Evolutionary conservation across 2,329 filamentous ascomycete genomes (phyloP).

Genomic region (Grosmannia clavigera): DNA sequence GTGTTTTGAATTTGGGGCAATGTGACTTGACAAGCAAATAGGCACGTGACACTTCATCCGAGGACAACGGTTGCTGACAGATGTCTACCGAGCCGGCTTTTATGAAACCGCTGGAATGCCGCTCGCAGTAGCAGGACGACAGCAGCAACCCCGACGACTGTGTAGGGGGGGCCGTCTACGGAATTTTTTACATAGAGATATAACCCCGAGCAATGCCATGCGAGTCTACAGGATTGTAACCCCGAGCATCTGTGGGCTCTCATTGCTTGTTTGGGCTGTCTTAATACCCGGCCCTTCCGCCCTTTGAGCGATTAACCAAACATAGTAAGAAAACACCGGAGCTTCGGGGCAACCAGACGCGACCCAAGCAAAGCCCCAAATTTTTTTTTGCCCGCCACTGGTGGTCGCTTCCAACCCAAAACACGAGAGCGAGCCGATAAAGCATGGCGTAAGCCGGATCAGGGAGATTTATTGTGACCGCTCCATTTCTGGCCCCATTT

Average conservation of each 20-base stretch:
- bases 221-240: not conserved
- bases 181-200: too few species aligned
- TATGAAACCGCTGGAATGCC: not conserved
- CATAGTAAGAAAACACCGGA: not conserved
- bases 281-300: not conserved
- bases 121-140: not conserved
- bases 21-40: not conserved
- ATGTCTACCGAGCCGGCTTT: too few species aligned
- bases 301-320: not conserved
- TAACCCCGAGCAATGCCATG: not conserved
- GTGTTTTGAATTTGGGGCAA: not conserved
- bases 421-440: not conserved
- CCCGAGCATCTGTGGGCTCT: not conserved
- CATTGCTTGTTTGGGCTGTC: not conserved
- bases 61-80: not conserved
- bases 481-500: not conserved
- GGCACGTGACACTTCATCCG: not conserved
- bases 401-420: slow-evolving; percentile 1
- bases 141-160: not conserved
- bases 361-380: not conserved
- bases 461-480: not conserved
- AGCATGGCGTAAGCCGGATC: not conserved
- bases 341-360: not conserved
- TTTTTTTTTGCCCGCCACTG: not conserved
- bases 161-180: not conserved